Evolutionary conservation across 1,284 basidiomycete species (phyloP).

Genomic region (Puccinia triticina): DNA sequence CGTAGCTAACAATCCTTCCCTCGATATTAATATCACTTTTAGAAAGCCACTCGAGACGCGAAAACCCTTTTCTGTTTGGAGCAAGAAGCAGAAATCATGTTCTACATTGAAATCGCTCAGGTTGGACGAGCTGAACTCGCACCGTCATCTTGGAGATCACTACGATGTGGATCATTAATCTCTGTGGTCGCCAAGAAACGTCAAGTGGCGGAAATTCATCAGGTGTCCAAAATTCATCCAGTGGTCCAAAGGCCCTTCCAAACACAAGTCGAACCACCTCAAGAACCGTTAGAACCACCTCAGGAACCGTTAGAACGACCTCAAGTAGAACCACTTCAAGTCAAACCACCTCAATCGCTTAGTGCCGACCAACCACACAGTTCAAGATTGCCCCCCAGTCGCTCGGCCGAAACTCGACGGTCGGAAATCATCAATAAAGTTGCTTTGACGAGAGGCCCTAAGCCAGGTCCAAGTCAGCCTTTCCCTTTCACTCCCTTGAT

Average conservation of each 20-base stretch:
- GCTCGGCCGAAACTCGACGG: not conserved
- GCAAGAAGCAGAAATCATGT: not conserved
- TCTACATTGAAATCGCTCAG: not conserved
- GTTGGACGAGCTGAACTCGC: slow-evolving; percentile 3
- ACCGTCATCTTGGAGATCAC: not conserved
- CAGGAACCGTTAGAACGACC: no score
- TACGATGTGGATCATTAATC: not conserved
- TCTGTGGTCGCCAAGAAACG: slow-evolving; percentile 1
- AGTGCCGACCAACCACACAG: not conserved
- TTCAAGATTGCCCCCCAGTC: not conserved
- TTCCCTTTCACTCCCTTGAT: not conserved
- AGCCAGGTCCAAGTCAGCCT: not conserved
- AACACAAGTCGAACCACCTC: no score
- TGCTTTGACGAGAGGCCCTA: not conserved
- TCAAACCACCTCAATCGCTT: not conserved
- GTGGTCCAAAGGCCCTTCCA: no score
- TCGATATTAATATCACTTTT: not conserved
- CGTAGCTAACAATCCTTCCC: not conserved
- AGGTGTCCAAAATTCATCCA: no score
- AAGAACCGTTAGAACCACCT: no score
- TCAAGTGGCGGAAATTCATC: not conserved
- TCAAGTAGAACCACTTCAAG: no score
- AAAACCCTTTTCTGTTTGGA: not conserved
- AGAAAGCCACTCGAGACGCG: not conserved
- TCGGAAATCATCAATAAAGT: not conserved